Percentiles rank a stretch among this genome's conserved stretches.
Conservation (phyloP, 371 early-diverging fungal genomes). For the Rhizopus sp. region DNA sequence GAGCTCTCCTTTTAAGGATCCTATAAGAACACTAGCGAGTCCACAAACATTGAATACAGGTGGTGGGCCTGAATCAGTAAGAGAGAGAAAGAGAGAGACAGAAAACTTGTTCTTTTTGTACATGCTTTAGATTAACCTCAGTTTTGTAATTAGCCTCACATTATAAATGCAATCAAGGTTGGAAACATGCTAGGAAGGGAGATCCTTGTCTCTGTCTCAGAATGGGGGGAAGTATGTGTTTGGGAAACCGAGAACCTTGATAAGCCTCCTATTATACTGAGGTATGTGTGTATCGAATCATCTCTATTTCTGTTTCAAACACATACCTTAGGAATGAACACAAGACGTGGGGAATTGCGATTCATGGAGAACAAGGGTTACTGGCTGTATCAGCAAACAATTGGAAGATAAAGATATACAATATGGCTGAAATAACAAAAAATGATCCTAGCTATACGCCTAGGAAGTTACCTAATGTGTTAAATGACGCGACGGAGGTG, state of each 20-base stretch:
- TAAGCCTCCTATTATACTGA: slow-evolving; percentile 42
- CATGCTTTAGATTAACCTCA: neutral
- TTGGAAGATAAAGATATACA: slow-evolving; percentile 55
- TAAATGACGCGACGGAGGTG: slow-evolving; percentile 17
- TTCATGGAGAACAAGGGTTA: slow-evolving; percentile 51
- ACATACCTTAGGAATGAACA: slow-evolving; percentile 26
- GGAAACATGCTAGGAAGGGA: slow-evolving; percentile 49
- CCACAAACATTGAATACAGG: slow-evolving; percentile 10
- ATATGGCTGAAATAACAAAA: slow-evolving; percentile 36
- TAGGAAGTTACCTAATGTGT: slow-evolving; percentile 10
- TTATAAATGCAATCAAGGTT: slow-evolving; percentile 65
- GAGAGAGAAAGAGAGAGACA: neutral
- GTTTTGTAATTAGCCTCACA: slow-evolving; percentile 21
- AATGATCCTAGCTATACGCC: slow-evolving; percentile 18
- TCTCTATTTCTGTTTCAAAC: neutral
- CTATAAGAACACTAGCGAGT: slow-evolving; percentile 17
- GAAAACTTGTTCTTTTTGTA: neutral
- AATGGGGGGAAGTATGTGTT: slow-evolving; percentile 50
- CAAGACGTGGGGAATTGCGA: slow-evolving; percentile 68
- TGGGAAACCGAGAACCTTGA: slow-evolving; percentile 55
- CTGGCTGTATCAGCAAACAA: slow-evolving; percentile 66
- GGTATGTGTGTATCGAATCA: slow-evolving; percentile 12
- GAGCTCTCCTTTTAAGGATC: slow-evolving; percentile 22
- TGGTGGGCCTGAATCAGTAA: slow-evolving; percentile 26
- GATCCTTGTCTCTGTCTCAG: slow-evolving; percentile 55